These are phyloP conservation scores for Plasmodium billcollinsi DNA, from an alignment of 169 alveolate genomes.

Conservation along the genomic window DNA sequence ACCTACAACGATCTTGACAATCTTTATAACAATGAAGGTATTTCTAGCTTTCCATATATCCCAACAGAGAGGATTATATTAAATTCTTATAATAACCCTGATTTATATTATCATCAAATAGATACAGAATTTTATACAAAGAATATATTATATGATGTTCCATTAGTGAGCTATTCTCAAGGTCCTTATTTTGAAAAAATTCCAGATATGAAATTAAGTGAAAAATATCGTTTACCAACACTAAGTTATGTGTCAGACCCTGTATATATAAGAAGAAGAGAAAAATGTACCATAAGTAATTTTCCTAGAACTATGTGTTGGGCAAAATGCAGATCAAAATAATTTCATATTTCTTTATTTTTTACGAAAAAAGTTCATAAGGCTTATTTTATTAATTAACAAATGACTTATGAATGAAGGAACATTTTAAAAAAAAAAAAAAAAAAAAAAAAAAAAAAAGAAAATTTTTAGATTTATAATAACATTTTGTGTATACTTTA, in stretches of 20 bases:
- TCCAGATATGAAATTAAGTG: slow-evolving; percentile 2
- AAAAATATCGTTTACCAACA: slow-evolving; percentile 63
- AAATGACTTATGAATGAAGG: not conserved
- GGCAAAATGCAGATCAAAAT: slow-evolving; percentile 15
- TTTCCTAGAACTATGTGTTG: slow-evolving; percentile 20
- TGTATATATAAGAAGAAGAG: slow-evolving; percentile 43
- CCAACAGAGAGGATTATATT: slow-evolving; percentile 63
- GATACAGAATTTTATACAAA: slow-evolving; percentile 74
- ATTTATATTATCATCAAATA: slow-evolving; percentile 65
- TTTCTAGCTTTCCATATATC: slow-evolving; percentile 25
- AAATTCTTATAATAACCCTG: slow-evolving; percentile 32
- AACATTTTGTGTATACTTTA: too few relatives aligned
- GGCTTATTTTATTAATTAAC: not conserved
- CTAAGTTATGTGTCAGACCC: slow-evolving; percentile 71
- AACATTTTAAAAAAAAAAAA: slow-evolving; percentile 1
- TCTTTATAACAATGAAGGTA: slow-evolving; percentile 10
- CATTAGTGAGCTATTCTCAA: slow-evolving; percentile 72
- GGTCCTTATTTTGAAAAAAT: slow-evolving; percentile 65
- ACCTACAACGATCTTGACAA: slow-evolving; percentile 55
- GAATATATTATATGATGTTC: slow-evolving; percentile 54
- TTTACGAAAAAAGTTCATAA: not conserved
- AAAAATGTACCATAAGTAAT: slow-evolving; percentile 38
- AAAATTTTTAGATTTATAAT: too few relatives aligned
- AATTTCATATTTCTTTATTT: slow-evolving; percentile 11
- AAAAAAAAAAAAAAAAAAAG: not conserved